phyloP scores from a whole-genome alignment of 2,329 filamentous ascomycete genomes.

The Stachybotrys elegans region DNA sequence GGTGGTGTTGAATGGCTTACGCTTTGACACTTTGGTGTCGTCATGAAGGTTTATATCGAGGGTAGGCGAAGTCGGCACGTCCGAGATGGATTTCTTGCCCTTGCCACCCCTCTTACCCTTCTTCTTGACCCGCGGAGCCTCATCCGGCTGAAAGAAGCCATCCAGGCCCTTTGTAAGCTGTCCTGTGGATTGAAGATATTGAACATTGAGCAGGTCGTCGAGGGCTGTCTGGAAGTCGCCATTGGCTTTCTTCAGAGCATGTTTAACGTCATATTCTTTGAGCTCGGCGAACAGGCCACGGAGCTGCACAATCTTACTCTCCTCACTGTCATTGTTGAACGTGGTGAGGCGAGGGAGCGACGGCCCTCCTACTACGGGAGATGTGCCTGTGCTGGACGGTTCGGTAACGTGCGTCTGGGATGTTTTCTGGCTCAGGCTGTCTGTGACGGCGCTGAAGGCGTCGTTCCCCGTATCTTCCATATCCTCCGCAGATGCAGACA shows the following conservation, averaged over 20 bases:
- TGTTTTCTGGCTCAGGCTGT: conserved; percentile 19
- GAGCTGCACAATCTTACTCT: conserved; percentile 60
- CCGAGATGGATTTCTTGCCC: conserved; percentile 13
- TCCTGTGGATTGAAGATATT: conserved; percentile 67
- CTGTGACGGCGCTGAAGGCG: conserved; percentile 18
- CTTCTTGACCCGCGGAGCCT: conserved; percentile 30
- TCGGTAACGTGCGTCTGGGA: conserved; percentile 24
- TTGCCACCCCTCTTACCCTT: conserved; percentile 34
- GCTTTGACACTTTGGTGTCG: conserved; percentile 20
- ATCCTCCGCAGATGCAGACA: conserved; percentile 39
- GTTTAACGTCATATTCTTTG: conserved; percentile 58
- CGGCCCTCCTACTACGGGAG: conserved; percentile 13
- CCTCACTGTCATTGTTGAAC: conserved; percentile 39
- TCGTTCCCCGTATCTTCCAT: conserved; percentile 13
- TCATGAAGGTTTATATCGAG: conserved; percentile 12
- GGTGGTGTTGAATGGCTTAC: conserved; percentile 15
- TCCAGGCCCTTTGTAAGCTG: conserved; percentile 71
- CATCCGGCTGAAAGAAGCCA: conserved; percentile 62
- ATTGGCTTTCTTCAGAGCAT: conserved; percentile 61
- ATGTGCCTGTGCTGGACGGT: conserved; percentile 20
- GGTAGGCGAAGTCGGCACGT: conserved; percentile 9
- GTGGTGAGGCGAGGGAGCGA: conserved; percentile 23
- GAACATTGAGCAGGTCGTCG: conserved; percentile 74
- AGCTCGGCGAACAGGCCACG: conserved; percentile 67
- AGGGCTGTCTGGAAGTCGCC: conserved; percentile 66